These are phyloP conservation scores for Hypoxylon sp. DNA, from an alignment of 2,329 filamentous ascomycete genomes.

Conservation along the genomic window DNA sequence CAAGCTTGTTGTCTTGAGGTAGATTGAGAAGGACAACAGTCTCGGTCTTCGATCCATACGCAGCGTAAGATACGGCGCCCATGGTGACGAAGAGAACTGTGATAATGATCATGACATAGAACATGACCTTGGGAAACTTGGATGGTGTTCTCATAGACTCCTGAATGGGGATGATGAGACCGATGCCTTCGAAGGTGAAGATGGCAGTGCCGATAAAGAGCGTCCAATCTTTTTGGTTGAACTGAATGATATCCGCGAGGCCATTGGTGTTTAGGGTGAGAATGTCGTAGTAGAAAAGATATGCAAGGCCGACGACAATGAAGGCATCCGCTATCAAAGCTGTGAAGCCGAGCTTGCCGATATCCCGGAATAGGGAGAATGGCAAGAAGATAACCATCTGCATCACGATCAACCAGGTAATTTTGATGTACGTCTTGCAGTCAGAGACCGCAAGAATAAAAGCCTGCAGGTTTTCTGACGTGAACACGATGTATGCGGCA, in stretches of 20 bases:
- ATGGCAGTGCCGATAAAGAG: slow-evolving; percentile 99
- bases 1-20: slow-evolving; percentile 93
- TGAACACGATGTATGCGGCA: slow-evolving; percentile 96
- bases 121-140: slow-evolving; percentile 91
- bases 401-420: slow-evolving; percentile 91
- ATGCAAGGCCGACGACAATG: slow-evolving; percentile 91
- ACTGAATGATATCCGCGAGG: slow-evolving; percentile 87
- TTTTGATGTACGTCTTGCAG: slow-evolving; percentile 86
- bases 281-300: slow-evolving; percentile 96
- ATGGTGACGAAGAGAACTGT: slow-evolving; percentile 91
- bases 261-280: slow-evolving; percentile 83
- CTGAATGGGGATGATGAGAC: slow-evolving; percentile 97
- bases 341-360: slow-evolving; percentile 96
- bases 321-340: slow-evolving; percentile 94
- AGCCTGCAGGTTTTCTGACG: slow-evolving; percentile 93
- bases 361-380: slow-evolving; percentile 93
- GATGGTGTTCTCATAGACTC: slow-evolving; percentile 93
- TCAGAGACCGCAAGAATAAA: slow-evolving; percentile 93
- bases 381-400: slow-evolving; percentile 97
- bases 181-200: slow-evolving; percentile 98
- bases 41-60: slow-evolving; percentile 94
- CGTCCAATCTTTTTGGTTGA: slow-evolving; percentile 94
- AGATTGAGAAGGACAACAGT: slow-evolving; percentile 97
- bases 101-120: slow-evolving; percentile 94
- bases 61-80: slow-evolving; percentile 94